phyloP scores from a whole-genome alignment of 2,329 filamentous ascomycete species.

The Blastomyces silverae region DNA sequence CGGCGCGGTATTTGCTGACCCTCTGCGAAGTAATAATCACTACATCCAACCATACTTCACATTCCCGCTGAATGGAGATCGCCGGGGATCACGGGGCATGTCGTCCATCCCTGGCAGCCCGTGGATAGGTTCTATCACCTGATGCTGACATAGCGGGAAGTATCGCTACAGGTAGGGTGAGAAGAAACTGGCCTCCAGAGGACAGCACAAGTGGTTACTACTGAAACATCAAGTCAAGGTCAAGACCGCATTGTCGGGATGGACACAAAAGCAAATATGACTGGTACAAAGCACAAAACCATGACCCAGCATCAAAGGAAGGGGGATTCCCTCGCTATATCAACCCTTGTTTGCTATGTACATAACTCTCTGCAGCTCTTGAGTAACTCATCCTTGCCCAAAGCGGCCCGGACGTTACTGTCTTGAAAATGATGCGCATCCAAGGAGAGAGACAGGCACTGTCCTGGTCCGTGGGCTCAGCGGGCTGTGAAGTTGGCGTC shows the following conservation, averaged over 20 bases:
- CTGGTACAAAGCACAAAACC: slow-evolving; percentile 9
- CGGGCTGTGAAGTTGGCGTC: slow-evolving; percentile 12
- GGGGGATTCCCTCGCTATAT: background rate
- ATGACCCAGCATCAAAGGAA: background rate
- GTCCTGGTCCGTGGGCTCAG: slow-evolving; percentile 6
- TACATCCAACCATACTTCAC: background rate
- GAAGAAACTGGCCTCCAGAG: background rate
- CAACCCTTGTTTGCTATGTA: background rate
- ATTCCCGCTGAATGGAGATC: background rate
- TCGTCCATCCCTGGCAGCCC: background rate
- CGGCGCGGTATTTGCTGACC: background rate
- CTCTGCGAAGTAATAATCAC: background rate
- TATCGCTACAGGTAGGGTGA: background rate
- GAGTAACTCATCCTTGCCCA: background rate
- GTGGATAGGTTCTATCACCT: slow-evolving; percentile 2
- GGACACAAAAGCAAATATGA: slow-evolving; percentile 1
- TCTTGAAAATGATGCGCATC: slow-evolving; percentile 3
- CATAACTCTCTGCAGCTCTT: background rate
- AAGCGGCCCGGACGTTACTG: background rate
- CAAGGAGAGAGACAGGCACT: background rate
- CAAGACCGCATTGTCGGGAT: background rate
- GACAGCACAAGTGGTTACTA: background rate
- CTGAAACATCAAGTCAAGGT: background rate
- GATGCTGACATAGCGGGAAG: background rate
- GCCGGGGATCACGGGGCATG: background rate